A percentile compares a stretch with the other conserved stretches of the same genome.
Conservation (phyloP, 2,329 filamentous ascomycete species). For the Aspergillus oerlinghausenensis region DNA sequence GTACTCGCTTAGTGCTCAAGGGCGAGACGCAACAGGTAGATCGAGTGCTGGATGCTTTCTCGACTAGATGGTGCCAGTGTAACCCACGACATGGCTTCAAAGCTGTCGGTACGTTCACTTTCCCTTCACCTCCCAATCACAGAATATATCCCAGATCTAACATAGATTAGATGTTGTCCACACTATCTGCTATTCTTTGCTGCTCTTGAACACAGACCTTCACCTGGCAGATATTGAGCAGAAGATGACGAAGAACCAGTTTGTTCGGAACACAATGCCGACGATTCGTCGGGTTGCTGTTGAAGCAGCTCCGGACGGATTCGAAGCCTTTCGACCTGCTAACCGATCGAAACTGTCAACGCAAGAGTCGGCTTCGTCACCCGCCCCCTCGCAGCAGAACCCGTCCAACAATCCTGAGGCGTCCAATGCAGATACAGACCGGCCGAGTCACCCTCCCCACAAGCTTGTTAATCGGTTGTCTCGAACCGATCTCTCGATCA, state of each 20-base stretch:
- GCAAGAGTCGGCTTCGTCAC: slow-evolving; percentile 36
- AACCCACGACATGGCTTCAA: slow-evolving; percentile 94
- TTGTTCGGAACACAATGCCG: slow-evolving; percentile 92
- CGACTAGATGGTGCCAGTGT: slow-evolving; percentile 86
- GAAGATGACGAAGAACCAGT: slow-evolving; percentile 93
- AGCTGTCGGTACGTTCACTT: slow-evolving; percentile 60
- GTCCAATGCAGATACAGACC: slow-evolving; percentile 15
- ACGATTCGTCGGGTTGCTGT: slow-evolving; percentile 74
- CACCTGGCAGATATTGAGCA: slow-evolving; percentile 92
- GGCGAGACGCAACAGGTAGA: slow-evolving; percentile 97
- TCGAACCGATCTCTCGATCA: slow-evolving; percentile 23
- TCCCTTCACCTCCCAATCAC: background rate
- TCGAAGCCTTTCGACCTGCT: slow-evolving; percentile 50
- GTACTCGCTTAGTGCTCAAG: slow-evolving; percentile 73
- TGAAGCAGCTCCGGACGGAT: slow-evolving; percentile 66
- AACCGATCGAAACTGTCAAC: slow-evolving; percentile 27
- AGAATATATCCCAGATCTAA: slow-evolving; percentile 25
- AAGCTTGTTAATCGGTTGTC: slow-evolving; percentile 23
- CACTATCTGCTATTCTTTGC: slow-evolving; percentile 92
- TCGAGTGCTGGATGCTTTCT: slow-evolving; percentile 84
- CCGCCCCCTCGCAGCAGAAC: slow-evolving; percentile 3
- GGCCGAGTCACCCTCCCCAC: slow-evolving; percentile 14
- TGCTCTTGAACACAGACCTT: slow-evolving; percentile 92
- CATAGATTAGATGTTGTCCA: slow-evolving; percentile 74
- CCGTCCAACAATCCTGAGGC: slow-evolving; percentile 15